These are phyloP conservation scores for Podaxis mareebaensis DNA, from an alignment of 768 basidiomycete species.

Conservation along the genomic window DNA sequence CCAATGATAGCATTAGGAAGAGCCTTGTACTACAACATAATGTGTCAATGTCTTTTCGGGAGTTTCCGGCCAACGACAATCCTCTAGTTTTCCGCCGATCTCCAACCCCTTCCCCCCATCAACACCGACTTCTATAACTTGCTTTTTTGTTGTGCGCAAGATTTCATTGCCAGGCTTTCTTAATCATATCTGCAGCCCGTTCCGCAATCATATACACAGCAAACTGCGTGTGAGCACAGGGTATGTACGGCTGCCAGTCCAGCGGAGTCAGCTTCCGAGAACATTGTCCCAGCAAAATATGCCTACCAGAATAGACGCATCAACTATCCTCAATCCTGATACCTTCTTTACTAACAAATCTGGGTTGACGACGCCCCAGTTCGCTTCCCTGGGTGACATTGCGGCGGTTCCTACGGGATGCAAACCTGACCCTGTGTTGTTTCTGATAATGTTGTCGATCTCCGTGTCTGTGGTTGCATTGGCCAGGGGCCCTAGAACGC, in stretches of 20 bases:
- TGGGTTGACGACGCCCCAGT: slow-evolving; percentile 37
- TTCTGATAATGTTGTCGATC: slow-evolving; percentile 21
- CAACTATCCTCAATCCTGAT: slow-evolving; percentile 36
- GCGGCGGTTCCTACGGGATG: slow-evolving; percentile 35
- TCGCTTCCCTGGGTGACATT: slow-evolving; percentile 29
- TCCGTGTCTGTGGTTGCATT: slow-evolving; percentile 16
- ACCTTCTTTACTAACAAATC: slow-evolving; percentile 37
- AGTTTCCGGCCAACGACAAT: too few relatives aligned
- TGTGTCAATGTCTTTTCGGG: too few relatives aligned
- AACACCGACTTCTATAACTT: too few relatives aligned
- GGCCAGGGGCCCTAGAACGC: slow-evolving; percentile 11
- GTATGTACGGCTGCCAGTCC: slow-evolving; percentile 16
- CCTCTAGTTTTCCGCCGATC: too few relatives aligned
- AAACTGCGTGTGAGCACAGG: slow-evolving; percentile 17
- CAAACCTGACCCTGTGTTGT: slow-evolving; percentile 22
- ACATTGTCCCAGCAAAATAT: not conserved
- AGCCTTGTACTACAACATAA: too few relatives aligned
- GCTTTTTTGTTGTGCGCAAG: too few relatives aligned
- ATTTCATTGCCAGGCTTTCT: slow-evolving; percentile 1
- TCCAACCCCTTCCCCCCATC: too few relatives aligned
- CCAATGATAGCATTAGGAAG: too few relatives aligned
- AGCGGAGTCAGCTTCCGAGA: not conserved
- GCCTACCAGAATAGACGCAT: slow-evolving; percentile 37
- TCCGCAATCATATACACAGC: slow-evolving; percentile 22
- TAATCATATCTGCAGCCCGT: slow-evolving; percentile 19